A percentile compares a stretch with the other conserved stretches of the same genome.
Conservation (phyloP, 768 basidiomycete species). For the Xanthoconium purpureum region DNA sequence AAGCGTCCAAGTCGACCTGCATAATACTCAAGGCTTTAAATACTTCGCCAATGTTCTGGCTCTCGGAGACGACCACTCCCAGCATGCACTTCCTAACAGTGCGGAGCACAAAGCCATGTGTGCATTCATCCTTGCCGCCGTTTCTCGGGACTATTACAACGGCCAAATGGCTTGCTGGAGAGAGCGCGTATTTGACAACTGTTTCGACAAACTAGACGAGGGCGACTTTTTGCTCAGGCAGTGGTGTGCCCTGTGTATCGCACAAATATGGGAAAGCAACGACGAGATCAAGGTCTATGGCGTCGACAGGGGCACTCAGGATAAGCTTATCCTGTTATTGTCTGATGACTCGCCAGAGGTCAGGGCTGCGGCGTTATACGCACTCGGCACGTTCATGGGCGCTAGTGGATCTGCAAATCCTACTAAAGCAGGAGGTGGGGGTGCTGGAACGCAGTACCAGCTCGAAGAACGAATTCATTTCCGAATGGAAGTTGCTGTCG, state of each 20-base stretch:
- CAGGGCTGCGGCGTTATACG: conserved; percentile 84
- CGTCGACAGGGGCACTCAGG: conserved; percentile 75
- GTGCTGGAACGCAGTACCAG: conserved; percentile 75
- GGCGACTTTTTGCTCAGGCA: conserved; percentile 91
- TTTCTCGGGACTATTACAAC: conserved; percentile 83
- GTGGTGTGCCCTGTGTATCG: conserved; percentile 92
- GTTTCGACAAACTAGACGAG: conserved; percentile 80
- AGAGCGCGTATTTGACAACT: conserved; percentile 82
- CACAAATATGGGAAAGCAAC: conserved; percentile 90
- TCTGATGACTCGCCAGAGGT: conserved; percentile 92
- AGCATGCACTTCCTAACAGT: conserved; percentile 75
- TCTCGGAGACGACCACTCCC: conserved; percentile 55
- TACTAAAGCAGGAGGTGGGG: conserved; percentile 72
- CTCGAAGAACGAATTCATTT: conserved; percentile 78
- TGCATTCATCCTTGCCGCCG: conserved; percentile 88
- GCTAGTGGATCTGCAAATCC: conserved; percentile 75
- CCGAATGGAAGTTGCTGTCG: conserved; percentile 88
- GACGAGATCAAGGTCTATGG: conserved; percentile 88
- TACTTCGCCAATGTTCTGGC: conserved; percentile 82
- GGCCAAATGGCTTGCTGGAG: conserved; percentile 85
- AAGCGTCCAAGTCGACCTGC: conserved; percentile 85
- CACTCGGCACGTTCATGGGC: conserved; percentile 91
- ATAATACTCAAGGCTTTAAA: conserved; percentile 75
- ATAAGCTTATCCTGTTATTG: conserved; percentile 74
- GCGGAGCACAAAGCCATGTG: conserved; percentile 99